A percentile compares a stretch with the other conserved stretches of the same genome.
phyloP scores from a whole-genome alignment of 2,329 filamentous ascomycete species.

The Phyllosticta capitalensis region DNA sequence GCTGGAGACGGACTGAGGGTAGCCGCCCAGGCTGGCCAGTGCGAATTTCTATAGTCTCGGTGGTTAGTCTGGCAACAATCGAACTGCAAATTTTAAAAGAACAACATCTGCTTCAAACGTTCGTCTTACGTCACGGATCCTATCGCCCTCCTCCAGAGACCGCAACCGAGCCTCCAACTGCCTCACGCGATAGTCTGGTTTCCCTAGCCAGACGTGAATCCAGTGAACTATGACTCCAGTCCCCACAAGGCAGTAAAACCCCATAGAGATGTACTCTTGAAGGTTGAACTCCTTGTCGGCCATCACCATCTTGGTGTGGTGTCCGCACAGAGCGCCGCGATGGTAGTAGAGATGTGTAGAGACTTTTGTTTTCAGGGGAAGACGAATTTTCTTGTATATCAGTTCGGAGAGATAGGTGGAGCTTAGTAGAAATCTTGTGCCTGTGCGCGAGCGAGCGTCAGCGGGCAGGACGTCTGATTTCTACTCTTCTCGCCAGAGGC shows the following conservation, averaged over 20 bases:
- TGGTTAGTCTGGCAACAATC: not conserved
- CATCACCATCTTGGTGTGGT: not conserved
- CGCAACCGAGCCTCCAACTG: constrained; percentile 4
- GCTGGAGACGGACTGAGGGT: not conserved
- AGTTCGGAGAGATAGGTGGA: not conserved
- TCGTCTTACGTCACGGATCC: constrained; percentile 4
- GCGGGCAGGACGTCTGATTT: not conserved
- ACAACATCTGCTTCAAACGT: not conserved
- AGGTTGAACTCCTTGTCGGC: constrained; percentile 2
- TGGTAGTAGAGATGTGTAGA: not conserved
- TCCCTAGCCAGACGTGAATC: constrained; percentile 10
- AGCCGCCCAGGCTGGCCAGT: not conserved
- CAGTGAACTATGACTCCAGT: constrained; percentile 6
- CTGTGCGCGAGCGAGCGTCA: not conserved
- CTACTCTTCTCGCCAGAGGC: not conserved
- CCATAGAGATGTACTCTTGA: constrained; percentile 9
- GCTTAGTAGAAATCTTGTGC: not conserved
- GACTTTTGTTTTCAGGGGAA: not conserved
- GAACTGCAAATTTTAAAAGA: not conserved
- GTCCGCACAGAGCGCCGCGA: not conserved
- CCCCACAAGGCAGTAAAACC: constrained; percentile 7
- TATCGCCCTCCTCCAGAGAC: constrained; percentile 3
- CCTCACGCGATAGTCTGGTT: constrained; percentile 2
- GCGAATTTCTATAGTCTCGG: not conserved
- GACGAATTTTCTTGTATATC: not conserved